A percentile compares a stretch with the other conserved stretches of the same genome.
Conservation (phyloP, 2,329 filamentous ascomycete genomes). For the Cordyceps javanica region DNA sequence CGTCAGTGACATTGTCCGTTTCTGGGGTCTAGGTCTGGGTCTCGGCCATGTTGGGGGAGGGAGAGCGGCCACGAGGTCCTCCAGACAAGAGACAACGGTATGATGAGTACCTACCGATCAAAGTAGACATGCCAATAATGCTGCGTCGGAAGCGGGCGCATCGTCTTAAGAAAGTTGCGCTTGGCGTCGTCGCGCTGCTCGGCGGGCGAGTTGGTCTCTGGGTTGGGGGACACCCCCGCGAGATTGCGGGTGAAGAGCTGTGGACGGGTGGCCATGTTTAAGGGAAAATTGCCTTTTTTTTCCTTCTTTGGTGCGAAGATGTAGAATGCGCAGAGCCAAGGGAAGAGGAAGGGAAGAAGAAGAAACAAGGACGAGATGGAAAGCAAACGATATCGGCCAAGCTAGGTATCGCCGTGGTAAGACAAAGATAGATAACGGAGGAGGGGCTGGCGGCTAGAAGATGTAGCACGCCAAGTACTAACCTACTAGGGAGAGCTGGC, state of each 20-base stretch:
- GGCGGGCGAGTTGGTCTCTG: slow-evolving; percentile 60
- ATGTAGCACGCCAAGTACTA: no score
- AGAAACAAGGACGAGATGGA: no score
- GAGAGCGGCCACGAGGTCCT: no score
- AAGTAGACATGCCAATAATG: slow-evolving; percentile 74
- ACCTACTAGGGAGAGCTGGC: no score
- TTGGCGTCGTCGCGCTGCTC: slow-evolving; percentile 72
- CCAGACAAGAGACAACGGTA: background rate
- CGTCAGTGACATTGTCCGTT: no score
- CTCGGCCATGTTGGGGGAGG: no score
- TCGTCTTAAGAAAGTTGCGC: slow-evolving; percentile 73
- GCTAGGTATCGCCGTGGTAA: background rate
- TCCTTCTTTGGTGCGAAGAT: background rate
- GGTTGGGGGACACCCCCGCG: slow-evolving; percentile 54
- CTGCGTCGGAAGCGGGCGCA: slow-evolving; percentile 67
- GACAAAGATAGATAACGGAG: background rate
- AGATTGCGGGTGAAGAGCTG: slow-evolving; percentile 58
- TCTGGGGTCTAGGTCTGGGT: no score
- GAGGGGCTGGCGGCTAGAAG: background rate
- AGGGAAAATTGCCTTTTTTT: background rate
- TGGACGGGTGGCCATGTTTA: slow-evolving; percentile 50
- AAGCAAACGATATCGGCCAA: background rate
- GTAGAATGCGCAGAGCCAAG: background rate
- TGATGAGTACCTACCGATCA: slow-evolving; percentile 47
- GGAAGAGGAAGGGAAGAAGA: background rate